Conservation (phyloP, 257 asterid genomes). For the Salvia splendens region DNA sequence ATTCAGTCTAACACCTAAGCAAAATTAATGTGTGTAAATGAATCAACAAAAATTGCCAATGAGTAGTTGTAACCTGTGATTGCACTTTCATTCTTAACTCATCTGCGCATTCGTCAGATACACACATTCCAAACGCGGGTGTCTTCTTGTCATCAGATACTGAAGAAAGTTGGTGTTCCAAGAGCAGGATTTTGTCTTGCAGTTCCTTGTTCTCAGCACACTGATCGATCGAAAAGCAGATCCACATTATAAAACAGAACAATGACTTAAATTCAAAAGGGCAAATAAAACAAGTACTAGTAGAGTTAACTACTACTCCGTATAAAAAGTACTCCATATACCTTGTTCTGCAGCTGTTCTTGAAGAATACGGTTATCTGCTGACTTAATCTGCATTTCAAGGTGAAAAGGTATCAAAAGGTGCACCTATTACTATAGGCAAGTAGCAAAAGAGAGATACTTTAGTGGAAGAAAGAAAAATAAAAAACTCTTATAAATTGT, state of each 20-base stretch:
- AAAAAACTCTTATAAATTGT: neutral
- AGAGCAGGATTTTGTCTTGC: slow-evolving; percentile 54
- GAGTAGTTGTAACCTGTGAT: slow-evolving; percentile 53
- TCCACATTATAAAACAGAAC: slow-evolving; percentile 14
- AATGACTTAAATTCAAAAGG: slow-evolving; percentile 1
- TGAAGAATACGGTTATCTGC: slow-evolving; percentile 94
- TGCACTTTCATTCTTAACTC: slow-evolving; percentile 74
- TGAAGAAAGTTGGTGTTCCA: slow-evolving; percentile 66
- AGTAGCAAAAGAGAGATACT: slow-evolving; percentile 1
- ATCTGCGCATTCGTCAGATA: slow-evolving; percentile 56
- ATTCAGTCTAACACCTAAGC: neutral
- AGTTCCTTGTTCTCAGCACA: slow-evolving; percentile 77
- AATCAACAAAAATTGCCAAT: slow-evolving; percentile 9
- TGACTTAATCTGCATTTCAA: slow-evolving; percentile 71
- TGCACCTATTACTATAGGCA: slow-evolving; percentile 5
- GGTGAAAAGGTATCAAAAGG: slow-evolving; percentile 31
- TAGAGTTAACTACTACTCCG: neutral
- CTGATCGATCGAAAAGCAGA: slow-evolving; percentile 45
- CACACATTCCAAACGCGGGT: slow-evolving; percentile 45
- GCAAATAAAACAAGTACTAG: neutral
- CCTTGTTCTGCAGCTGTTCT: slow-evolving; percentile 95
- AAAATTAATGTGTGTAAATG: neutral
- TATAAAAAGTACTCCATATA: slow-evolving; percentile 17
- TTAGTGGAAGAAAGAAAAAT: slow-evolving; percentile 1
- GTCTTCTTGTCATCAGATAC: slow-evolving; percentile 45